Base-by-base conservation (phyloP, 768 basidiomycete species). In the Macrolepiota fuliginosa region DNA sequence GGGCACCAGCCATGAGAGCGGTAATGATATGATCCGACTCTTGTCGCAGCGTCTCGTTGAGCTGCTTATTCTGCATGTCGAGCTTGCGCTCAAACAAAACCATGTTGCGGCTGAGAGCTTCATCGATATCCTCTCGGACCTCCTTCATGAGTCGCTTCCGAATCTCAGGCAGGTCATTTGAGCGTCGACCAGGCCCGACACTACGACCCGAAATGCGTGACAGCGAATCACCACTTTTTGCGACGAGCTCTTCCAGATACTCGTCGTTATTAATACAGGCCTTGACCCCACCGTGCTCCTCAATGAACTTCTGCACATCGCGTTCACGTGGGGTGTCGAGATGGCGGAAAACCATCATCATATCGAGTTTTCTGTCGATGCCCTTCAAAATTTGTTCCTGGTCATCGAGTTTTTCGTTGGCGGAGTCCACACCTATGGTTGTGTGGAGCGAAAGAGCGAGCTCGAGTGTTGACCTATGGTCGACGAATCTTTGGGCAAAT, bases 11-110 rank as follows among this genome's bases (percentile, higher is more conserved):
- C 1, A 70, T 61, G 0, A 82, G 63, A 1, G 73, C 72, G n/a
- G 63, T 69, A 45, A 83, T 77, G 24, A 82, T 72, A 47, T 75
- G 73, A 36, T 80, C 72, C 58, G 66, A 72, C 68, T 72, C 75
- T 29, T 67, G 58, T n/a, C 69, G 69, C 10, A 75, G 63, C 1
- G 68, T 62, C 13, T 75, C 73, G 13, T 62, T 56, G 15, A 77
- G 60, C 62, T 76, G 78, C 50, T 75, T 75, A 59, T 73, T 74
- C 64, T 80, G 79, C 62, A 81, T 72, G 29, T 76, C 76, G 49
- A 82, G 74, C 64, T 83, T 83, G 47, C 73, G 68, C 55, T 80
- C 77, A 56, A 83, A 84, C 0, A 76, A 61, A 3, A 70, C 70
- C 66, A 79, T 67, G 61, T 83, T 81, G 45, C 70, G 67, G 15